Evolutionary conservation across 2,329 filamentous ascomycete species (phyloP), one percentile per base, ranked within the genome.

Genomic region (Lachnellula subtilissima): DNA sequence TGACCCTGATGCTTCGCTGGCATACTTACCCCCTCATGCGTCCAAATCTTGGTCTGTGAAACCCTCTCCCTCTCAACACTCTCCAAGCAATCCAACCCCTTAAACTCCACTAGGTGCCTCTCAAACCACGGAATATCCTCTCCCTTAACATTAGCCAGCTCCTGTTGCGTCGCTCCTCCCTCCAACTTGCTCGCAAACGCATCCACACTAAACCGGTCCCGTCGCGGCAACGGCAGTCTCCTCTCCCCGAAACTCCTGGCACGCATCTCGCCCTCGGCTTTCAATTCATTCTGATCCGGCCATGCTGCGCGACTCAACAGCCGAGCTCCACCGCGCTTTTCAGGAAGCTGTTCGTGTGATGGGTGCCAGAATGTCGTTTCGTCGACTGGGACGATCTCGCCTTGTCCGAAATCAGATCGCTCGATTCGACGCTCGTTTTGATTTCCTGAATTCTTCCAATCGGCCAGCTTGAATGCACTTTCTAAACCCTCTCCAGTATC

Each of bases 261-360:
- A 37, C 57, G 54, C 15, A 52, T 19, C 32, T 59, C 54, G 22
- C 57, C 57, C 19, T 57, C 54, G 37, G 54, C 52, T 32, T 55
- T 59, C 25, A 56, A 47, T 52, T 59, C 57, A 15, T 42, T 48
- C 28, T 37, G 28, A 1, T 59, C 57, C 11, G 57, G 57, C 57
- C 57, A 59, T 11, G 42, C 15, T 3, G 57, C 51, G 15, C 54
- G 47, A 3, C 32, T 57, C 5, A 15, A 2, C 36, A 49, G 5
- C 47, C 25, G 17, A 3, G 28, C 9, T 9, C 28, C 28, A 3
- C 28, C 28, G 28, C 9, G 9, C 11, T 32, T 32, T 32, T 32
- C 28, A 12, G 28, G 28, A 9, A 4, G 28, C 28, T 28, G 11
- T 15, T 25, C 28, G 22, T 56, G 53, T 9, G 23, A 39, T 8